Conservation (phyloP, 768 basidiomycete genomes). For the Hygrocybe punicea region DNA sequence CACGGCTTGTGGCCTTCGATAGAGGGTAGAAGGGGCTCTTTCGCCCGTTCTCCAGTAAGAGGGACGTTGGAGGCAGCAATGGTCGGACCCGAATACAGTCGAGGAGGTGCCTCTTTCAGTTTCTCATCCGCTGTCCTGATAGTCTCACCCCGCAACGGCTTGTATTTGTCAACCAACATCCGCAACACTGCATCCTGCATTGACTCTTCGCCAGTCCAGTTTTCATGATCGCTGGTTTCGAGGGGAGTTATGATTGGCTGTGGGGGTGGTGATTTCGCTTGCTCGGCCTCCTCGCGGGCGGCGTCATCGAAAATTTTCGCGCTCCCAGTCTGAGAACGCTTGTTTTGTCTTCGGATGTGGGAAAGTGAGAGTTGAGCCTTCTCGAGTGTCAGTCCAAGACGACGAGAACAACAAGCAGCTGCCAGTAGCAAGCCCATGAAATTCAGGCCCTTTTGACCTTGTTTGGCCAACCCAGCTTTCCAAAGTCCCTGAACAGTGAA, state of each 20-base stretch:
- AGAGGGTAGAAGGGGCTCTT: conserved; percentile 53
- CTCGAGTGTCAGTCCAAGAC: no score
- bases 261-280: conserved; percentile 8
- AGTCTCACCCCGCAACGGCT: conserved; percentile 63
- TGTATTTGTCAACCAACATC: conserved; percentile 87
- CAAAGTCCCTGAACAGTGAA: no score
- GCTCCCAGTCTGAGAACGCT: conserved; percentile 36
- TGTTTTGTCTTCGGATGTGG: background rate
- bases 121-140: conserved; percentile 66
- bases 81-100: conserved; percentile 13
- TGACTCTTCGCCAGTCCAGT: conserved; percentile 79
- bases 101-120: conserved; percentile 48
- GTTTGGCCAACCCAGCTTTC: no score
- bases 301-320: conserved; percentile 69
- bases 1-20: conserved; percentile 60
- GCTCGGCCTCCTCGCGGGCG: conserved; percentile 47
- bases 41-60: conserved; percentile 43
- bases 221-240: conserved; percentile 49
- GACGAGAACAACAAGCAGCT: background rate
- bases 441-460: no score
- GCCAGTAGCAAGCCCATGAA: background rate
- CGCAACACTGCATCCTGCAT: conserved; percentile 53
- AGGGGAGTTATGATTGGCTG: conserved; percentile 21
- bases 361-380: no score
- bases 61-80: conserved; percentile 3